phyloP scores from a whole-genome alignment of 2,329 filamentous ascomycete species.

The Pseudogymnoascus sp. region DNA sequence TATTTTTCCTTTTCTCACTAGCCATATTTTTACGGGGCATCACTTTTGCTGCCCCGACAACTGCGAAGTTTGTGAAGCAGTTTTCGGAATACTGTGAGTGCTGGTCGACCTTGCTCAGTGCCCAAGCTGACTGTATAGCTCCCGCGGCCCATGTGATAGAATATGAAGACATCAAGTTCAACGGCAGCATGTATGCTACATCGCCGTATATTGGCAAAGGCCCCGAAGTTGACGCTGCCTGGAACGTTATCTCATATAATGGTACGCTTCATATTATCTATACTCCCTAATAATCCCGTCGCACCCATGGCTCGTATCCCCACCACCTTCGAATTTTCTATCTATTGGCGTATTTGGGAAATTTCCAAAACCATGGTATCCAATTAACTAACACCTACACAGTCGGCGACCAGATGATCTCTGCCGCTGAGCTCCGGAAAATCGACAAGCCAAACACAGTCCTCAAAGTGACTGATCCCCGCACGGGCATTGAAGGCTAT shows the following conservation, averaged over 20 bases:
- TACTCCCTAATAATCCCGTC: conserved; percentile 8
- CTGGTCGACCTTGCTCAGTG: background rate
- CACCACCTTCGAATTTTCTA: conserved; percentile 4
- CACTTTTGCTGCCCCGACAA: conserved; percentile 17
- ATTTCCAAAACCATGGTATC: background rate
- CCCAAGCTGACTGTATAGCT: conserved; percentile 29
- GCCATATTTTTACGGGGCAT: background rate
- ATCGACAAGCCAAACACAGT: conserved; percentile 44
- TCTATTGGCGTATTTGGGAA: conserved; percentile 14
- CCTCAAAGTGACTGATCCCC: conserved; percentile 47
- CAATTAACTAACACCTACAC: conserved; percentile 11
- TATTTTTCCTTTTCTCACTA: conserved; percentile 12
- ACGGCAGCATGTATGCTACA: conserved; percentile 35
- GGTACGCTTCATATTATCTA: conserved; percentile 21
- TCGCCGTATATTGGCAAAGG: conserved; percentile 48
- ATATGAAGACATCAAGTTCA: conserved; percentile 43
- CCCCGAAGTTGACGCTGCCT: conserved; percentile 47
- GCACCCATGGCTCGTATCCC: conserved; percentile 21
- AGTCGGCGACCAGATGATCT: conserved; percentile 56
- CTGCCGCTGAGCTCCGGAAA: conserved; percentile 42
- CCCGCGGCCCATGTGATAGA: conserved; percentile 39
- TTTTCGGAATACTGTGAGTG: conserved; percentile 41
- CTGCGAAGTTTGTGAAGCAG: conserved; percentile 26
- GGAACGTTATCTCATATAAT: conserved; percentile 46
- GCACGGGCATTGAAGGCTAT: conserved; percentile 49